A percentile compares a stretch with the other conserved stretches of the same genome.
Conservation (phyloP, 1,284 basidiomycete genomes). For the Leccinum griseonigrum region DNA sequence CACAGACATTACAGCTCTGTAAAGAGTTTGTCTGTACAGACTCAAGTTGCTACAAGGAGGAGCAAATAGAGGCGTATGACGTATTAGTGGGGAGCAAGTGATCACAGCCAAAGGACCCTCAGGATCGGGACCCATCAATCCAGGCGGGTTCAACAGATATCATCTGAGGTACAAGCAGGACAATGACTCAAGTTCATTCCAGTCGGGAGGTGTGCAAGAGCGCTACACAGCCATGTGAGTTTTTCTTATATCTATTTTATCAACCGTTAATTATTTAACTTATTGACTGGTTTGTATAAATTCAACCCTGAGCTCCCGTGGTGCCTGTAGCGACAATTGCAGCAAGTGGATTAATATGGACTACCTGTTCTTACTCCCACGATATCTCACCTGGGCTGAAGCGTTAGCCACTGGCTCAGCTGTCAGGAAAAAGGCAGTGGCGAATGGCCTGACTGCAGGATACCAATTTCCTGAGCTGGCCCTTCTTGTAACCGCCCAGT, state of each 20-base stretch:
- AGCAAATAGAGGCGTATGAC: background rate
- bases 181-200: background rate
- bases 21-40: too few relatives aligned
- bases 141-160: background rate
- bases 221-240: background rate
- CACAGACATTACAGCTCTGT: too few relatives aligned
- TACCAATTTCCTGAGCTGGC: background rate
- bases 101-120: background rate
- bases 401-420: background rate
- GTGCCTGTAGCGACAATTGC: background rate
- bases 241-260: too few relatives aligned
- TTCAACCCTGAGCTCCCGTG: background rate
- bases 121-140: background rate
- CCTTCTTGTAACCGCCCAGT: background rate
- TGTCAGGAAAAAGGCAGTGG: background rate
- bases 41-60: background rate
- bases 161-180: background rate
- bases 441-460: background rate
- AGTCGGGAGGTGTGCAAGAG: background rate
- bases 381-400: background rate
- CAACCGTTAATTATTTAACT: background rate
- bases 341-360: background rate
- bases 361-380: background rate
- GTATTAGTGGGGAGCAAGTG: background rate
- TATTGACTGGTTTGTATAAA: background rate